Conservation (phyloP, 768 basidiomycete genomes). For the Tricholoma sp. region DNA sequence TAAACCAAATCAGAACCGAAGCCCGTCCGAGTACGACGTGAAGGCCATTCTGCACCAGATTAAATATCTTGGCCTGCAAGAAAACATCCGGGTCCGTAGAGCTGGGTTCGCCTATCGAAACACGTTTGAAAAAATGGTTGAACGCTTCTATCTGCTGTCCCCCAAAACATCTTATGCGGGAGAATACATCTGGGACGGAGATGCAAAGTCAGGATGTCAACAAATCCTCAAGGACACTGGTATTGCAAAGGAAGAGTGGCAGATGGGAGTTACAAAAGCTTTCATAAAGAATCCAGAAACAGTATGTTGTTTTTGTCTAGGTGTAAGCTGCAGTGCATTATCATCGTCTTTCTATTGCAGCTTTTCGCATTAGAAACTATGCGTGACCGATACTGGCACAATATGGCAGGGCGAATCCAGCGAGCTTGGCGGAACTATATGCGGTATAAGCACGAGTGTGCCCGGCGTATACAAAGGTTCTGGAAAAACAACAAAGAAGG, state of each 20-base stretch:
- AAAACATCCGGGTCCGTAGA: constrained; percentile 95
- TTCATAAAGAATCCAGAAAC: constrained; percentile 99
- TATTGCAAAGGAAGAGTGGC: constrained; percentile 96
- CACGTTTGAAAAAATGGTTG: constrained; percentile 98
- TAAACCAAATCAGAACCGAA: constrained; percentile 97
- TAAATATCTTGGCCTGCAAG: constrained; percentile 97
- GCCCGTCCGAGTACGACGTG: constrained; percentile 83
- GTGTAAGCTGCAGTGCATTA: constrained; percentile 1
- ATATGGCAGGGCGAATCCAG: constrained; percentile 97
- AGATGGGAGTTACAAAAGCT: constrained; percentile 98
- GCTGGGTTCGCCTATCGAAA: constrained; percentile 98
- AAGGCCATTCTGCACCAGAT: constrained; percentile 98
- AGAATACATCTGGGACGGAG: constrained; percentile 95
- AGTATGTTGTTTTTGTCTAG: constrained; percentile 36
- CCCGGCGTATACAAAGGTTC: constrained; percentile 91
- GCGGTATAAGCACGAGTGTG: constrained; percentile 93
- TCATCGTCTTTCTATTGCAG: constrained; percentile 34
- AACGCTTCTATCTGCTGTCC: constrained; percentile 94
- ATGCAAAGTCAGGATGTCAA: constrained; percentile 86
- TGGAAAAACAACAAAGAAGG: constrained; percentile 98
- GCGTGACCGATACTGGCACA: constrained; percentile 99
- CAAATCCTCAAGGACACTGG: constrained; percentile 93
- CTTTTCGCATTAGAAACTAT: constrained; percentile 98
- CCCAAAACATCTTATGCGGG: constrained; percentile 96
- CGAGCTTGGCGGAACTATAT: constrained; percentile 94